Evolutionary conservation across 163 green algal species (phyloP), one percentile per base, ranked within the genome.

Genomic region (Coccomyxa subellipsoidea): DNA sequence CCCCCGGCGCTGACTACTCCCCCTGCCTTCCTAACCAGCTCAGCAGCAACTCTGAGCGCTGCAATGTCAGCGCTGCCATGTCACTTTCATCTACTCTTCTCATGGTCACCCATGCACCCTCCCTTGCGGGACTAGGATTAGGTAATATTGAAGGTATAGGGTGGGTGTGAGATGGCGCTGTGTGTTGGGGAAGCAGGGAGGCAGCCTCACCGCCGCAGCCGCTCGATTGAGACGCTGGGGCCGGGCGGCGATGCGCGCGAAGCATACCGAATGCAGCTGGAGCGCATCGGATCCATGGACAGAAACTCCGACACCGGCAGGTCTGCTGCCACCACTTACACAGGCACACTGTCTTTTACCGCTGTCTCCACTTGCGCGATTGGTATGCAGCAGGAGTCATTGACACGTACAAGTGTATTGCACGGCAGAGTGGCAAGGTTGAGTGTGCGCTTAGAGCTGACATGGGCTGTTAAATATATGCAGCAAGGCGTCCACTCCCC

Each of bases 211-310:
- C 66, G 66, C 66, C 27, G 66, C 29, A 73, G 29, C 29, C 66
- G 66, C 66, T 73, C 66, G 21, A 73, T 73, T n/a, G 66, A 73
- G 66, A 7, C 2, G 10, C 8, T 36, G 66, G 66, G 66, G 29
- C 29, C 66, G 2, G n/a, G 66, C 66, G 18, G 12, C 12, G 47
- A 66, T 18, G 47, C 47, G 47, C 18, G 12, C 12, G 70, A 77
- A 9, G 32, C 31, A n/a, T 77, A 38, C 34, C 70, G 70, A 8
- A 8, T 18, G 32, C 31, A 77, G 70, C 70, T 77, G 70, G 70
- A 77, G 70, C 70, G 70, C 70, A 77, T 77, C 15, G 70, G 70
- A 8, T 77, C 70, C 32, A 47, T 39, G 70, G 70, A 34, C 70
- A 59, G 23, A 18, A 18, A 18, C 15, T 59, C 47, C 47, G 47